These are phyloP conservation scores for Neonectria sp. DNA, from an alignment of 2,329 filamentous ascomycete genomes.

Conservation along the genomic window DNA sequence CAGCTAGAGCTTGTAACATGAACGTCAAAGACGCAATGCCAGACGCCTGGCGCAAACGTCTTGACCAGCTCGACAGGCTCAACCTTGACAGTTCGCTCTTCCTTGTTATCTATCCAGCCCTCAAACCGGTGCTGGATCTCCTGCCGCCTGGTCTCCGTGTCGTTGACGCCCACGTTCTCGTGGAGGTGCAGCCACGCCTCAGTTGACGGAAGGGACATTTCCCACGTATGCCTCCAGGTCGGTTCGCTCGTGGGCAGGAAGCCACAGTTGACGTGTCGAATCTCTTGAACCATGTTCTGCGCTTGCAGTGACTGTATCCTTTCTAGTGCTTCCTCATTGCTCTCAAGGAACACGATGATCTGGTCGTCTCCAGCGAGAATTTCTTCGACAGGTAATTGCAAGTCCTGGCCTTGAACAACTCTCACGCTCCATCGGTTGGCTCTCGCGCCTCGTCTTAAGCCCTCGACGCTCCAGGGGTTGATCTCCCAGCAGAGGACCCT, in stretches of 20 bases:
- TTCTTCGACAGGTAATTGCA: slow-evolving; percentile 56
- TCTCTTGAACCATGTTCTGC: slow-evolving; percentile 52
- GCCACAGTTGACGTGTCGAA: slow-evolving; percentile 76
- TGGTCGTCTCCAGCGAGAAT: slow-evolving; percentile 62
- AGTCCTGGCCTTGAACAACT: slow-evolving; percentile 63
- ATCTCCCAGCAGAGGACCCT: slow-evolving; percentile 90
- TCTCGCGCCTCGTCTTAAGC: slow-evolving; percentile 80
- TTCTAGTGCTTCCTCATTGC: slow-evolving; percentile 70
- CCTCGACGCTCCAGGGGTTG: slow-evolving; percentile 91
- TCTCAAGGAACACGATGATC: slow-evolving; percentile 79
- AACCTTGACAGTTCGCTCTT: slow-evolving; percentile 53
- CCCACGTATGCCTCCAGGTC: slow-evolving; percentile 68
- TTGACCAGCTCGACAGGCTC: slow-evolving; percentile 77
- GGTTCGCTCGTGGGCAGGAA: slow-evolving; percentile 71
- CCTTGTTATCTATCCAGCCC: slow-evolving; percentile 48
- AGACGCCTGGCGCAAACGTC: slow-evolving; percentile 78
- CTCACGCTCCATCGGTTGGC: slow-evolving; percentile 77
- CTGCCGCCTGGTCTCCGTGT: slow-evolving; percentile 62
- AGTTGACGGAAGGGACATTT: slow-evolving; percentile 54
- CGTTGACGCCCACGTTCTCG: slow-evolving; percentile 73
- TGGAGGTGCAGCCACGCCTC: slow-evolving; percentile 76
- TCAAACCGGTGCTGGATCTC: slow-evolving; percentile 66
- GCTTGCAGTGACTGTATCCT: slow-evolving; percentile 57
- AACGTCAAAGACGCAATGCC: slow-evolving; percentile 80
- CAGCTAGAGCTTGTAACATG: slow-evolving; percentile 56